phyloP scores from a whole-genome alignment of 345 rosid species.

The Mallotus nudiflorus region DNA sequence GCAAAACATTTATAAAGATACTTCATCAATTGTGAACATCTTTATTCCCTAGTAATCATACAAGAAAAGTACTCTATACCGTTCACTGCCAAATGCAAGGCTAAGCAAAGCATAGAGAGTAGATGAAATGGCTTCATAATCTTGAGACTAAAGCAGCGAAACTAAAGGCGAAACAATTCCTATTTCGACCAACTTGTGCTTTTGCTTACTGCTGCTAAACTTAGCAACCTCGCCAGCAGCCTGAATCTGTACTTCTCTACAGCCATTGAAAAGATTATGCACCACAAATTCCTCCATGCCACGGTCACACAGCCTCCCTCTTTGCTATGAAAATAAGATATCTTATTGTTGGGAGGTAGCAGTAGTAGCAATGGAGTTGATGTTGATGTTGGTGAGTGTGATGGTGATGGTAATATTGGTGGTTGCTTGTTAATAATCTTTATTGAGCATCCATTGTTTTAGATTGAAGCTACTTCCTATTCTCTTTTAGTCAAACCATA shows the following conservation, averaged over 20 bases:
- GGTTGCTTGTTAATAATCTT: conserved; percentile 53
- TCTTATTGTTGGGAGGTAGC: conserved; percentile 16
- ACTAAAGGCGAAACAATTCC: conserved; percentile 66
- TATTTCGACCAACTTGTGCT: conserved; percentile 56
- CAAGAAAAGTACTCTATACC: too few relatives aligned
- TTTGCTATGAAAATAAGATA: not conserved
- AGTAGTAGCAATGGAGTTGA: conserved; percentile 9
- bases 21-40: too few relatives aligned
- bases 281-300: conserved; percentile 63
- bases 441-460: conserved; percentile 82
- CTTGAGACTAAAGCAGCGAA: conserved; percentile 67
- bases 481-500: conserved; percentile 31
- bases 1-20: conserved; percentile 16
- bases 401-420: conserved; percentile 24
- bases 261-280: too few relatives aligned
- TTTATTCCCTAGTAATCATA: too few relatives aligned
- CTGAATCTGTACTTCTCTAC: too few relatives aligned
- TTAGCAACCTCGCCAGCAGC: conserved; percentile 43
- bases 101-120: conserved; percentile 63
- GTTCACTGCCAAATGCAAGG: too few relatives aligned
- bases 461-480: conserved; percentile 63
- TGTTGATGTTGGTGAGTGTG: conserved; percentile 20
- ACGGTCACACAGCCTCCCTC: not conserved
- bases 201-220: conserved; percentile 52
- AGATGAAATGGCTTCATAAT: conserved; percentile 59